Evolutionary conservation across 1,139 yeast species (phyloP), one percentile per base, ranked within the genome.

Genomic region (Geotrichum carabidarum): DNA sequence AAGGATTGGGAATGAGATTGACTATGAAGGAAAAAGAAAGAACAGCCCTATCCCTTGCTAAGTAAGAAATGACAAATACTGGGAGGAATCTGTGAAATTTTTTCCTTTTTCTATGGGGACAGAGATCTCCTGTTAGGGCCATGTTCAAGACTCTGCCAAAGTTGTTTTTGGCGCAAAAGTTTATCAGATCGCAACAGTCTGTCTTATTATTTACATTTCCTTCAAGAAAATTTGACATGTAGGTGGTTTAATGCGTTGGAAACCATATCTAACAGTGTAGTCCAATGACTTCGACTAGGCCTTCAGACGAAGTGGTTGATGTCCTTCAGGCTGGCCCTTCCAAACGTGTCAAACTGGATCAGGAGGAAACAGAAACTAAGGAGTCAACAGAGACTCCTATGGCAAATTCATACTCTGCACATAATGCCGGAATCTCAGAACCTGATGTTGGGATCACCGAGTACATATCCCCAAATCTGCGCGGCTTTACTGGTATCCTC

Each of bases 361-460:
- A 50, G 2, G 30, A 15, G 12, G 46, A 32, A 11, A 1, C 34
- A 22, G 9, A 36, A 9, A 22, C 11, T 12, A 36, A 12, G 11
- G 44, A 12, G 2, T n/a, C 17, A 1, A 7, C 36, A 12, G 42
- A 12, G 7, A 8, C 32, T 12, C 32, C 48, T 17, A 44, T 27
- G 8, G 34, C 43, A 14, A 17, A 14, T 34, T 27, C 44, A 12
- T 56, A 53, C 44, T 53, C 58, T 40, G 58, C 58, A n/a, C 58
- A 44, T 30, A 53, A 53, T 36, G 51, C 54, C 5, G 75, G 76
- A 2, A 72, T 78, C 42, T 75, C 73, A 53, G 97, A 88, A 68
- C 53, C 63, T 6, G 94, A 87, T 69, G 99, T 91, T 8, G 98
- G 98, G 6, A 91, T 93, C 59, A 82, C 89, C 1, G 80, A 81